phyloP scores from a whole-genome alignment of 352 stramenopile genomes.

The Detonula confervacea region DNA sequence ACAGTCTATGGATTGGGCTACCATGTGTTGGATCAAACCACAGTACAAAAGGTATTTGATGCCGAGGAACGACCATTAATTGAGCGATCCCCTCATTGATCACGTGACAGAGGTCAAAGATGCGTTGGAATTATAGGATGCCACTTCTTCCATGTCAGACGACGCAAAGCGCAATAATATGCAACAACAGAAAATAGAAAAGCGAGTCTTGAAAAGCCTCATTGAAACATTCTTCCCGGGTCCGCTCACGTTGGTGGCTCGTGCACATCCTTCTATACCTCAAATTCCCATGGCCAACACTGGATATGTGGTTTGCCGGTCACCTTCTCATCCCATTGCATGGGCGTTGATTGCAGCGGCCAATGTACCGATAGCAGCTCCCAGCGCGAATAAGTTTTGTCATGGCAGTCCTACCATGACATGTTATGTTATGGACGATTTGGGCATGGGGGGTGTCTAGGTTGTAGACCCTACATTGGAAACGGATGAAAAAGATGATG shows the following conservation, averaged over 20 bases:
- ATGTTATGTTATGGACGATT: conserved; percentile 96
- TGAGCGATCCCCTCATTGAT: conserved; percentile 98
- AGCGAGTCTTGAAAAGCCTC: conserved; percentile 84
- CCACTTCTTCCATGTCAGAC: conserved; percentile 15
- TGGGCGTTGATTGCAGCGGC: conserved; percentile 89
- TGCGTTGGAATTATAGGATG: conserved; percentile 88
- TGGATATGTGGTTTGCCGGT: conserved; percentile 96
- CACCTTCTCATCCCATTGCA: conserved; percentile 92
- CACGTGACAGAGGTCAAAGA: conserved; percentile 91
- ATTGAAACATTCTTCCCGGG: conserved; percentile 95
- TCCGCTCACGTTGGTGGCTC: conserved; percentile 95
- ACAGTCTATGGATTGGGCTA: conserved; percentile 99
- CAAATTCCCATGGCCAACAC: conserved; percentile 89
- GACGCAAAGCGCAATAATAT: not conserved
- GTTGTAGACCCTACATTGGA: conserved; percentile 83
- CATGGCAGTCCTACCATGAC: conserved; percentile 97
- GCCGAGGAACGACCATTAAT: conserved; percentile 93
- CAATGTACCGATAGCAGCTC: conserved; percentile 94
- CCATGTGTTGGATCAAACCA: conserved; percentile 93
- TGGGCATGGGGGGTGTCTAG: conserved; percentile 90
- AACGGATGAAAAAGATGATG: conserved; percentile 12
- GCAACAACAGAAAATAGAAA: conserved; percentile 48
- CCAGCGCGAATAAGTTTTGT: conserved; percentile 98
- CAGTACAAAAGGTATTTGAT: conserved; percentile 95
- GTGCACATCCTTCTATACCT: conserved; percentile 88